Conservation (phyloP, 768 basidiomycete genomes). For the Zangia roseola region DNA sequence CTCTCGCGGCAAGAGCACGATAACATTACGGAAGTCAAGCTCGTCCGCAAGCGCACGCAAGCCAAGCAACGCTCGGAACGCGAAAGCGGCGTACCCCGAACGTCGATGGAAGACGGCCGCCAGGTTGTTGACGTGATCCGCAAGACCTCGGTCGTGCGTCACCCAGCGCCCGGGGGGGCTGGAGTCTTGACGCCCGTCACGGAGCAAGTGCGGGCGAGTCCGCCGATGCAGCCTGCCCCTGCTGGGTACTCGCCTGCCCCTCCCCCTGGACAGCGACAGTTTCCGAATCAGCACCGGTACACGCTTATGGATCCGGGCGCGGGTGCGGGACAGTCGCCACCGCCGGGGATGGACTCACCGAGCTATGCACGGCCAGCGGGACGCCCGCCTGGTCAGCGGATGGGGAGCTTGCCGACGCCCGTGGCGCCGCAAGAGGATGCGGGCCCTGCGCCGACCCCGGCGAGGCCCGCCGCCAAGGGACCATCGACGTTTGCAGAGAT, state of each 20-base stretch:
- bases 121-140: conserved; percentile 56
- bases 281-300: conserved; percentile 44
- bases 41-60: conserved; percentile 80
- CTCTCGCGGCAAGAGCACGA: conserved; percentile 84
- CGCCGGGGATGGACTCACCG: conserved; percentile 21
- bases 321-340: conserved; percentile 9
- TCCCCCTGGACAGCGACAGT: conserved; percentile 20
- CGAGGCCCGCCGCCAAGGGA: conserved; percentile 30
- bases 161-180: not conserved
- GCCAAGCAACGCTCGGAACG: conserved; percentile 56
- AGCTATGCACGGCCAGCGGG: conserved; percentile 29
- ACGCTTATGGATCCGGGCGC: conserved; percentile 45
- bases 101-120: conserved; percentile 34
- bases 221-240: conserved; percentile 2
- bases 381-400: conserved; percentile 32
- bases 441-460: too few relatives aligned
- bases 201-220: conserved; percentile 13
- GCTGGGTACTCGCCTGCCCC: not conserved
- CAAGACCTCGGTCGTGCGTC: conserved; percentile 42
- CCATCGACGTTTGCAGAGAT: conserved; percentile 90
- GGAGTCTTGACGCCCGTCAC: conserved; percentile 13
- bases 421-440: conserved; percentile 7
- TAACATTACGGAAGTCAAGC: conserved; percentile 68
- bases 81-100: conserved; percentile 12
- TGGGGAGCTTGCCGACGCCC: conserved; percentile 19